These are phyloP conservation scores for Meredithiella fracta DNA, from an alignment of 2,329 filamentous ascomycete species.

Conservation along the genomic window DNA sequence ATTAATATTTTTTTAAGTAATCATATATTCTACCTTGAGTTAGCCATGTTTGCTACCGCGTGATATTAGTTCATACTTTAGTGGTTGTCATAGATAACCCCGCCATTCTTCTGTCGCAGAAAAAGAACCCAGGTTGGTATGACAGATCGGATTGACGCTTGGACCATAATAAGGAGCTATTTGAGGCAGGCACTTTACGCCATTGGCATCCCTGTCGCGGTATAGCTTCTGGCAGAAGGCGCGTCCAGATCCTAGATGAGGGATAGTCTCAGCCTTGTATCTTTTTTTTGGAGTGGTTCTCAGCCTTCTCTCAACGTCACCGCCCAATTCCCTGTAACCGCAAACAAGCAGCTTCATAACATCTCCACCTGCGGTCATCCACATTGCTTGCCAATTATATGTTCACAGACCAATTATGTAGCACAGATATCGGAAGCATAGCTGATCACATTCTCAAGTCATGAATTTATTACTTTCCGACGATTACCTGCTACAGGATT, in stretches of 20 bases:
- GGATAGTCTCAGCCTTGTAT: conserved; percentile 9
- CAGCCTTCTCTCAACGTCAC: conserved; percentile 13
- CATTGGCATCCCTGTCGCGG: conserved; percentile 1
- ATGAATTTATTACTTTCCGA: conserved; percentile 48
- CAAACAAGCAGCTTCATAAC: not conserved
- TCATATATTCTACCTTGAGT: conserved; percentile 31
- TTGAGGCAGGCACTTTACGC: not conserved
- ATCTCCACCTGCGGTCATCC: not conserved
- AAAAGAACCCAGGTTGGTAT: not conserved
- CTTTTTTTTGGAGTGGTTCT: conserved; percentile 1
- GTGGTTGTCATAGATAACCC: conserved; percentile 2
- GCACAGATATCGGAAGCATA: not conserved
- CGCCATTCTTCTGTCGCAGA: not conserved
- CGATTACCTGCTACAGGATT: conserved; percentile 57
- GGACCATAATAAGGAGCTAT: not conserved
- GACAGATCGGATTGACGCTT: not conserved
- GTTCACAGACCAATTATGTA: not conserved
- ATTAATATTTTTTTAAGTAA: not conserved
- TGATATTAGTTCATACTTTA: not conserved
- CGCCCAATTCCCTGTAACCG: not conserved
- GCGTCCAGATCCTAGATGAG: not conserved
- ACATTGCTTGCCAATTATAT: not conserved
- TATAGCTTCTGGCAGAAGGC: not conserved
- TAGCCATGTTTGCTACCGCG: conserved; percentile 28
- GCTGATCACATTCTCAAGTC: conserved; percentile 3